Evolutionary conservation across 306 rosid species (phyloP), one percentile per base, ranked within the genome.

Genomic region (Crotalaria pallida): DNA sequence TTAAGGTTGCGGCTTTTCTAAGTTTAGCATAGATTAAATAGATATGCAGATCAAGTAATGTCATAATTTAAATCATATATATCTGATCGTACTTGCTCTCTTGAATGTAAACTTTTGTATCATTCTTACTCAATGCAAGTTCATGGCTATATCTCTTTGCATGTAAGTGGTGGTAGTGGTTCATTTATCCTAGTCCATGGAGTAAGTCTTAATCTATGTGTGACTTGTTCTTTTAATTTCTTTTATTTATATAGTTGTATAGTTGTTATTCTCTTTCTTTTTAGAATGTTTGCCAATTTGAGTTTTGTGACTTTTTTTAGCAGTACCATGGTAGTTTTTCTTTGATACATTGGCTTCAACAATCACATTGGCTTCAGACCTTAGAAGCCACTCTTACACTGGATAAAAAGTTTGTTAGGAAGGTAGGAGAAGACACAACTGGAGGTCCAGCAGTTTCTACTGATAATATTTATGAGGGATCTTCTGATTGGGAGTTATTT

Each of bases 281-380:
- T n/a, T n/a, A n/a, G n/a, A n/a, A n/a, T n/a, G n/a, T n/a, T n/a
- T n/a, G n/a, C n/a, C n/a, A n/a, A n/a, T n/a, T n/a, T n/a, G n/a
- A n/a, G n/a, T n/a, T n/a, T n/a, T n/a, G n/a, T n/a, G n/a, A n/a
- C n/a, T n/a, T n/a, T n/a, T n/a, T n/a, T n/a, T n/a, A n/a, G n/a
- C n/a, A n/a, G n/a, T n/a, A n/a, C n/a, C n/a, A n/a, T n/a, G n/a
- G n/a, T n/a, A n/a, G n/a, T n/a, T n/a, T n/a, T n/a, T n/a, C n/a
- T 81, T 83, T 90, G 79, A 85, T 92, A 68, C 98, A 93, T 57
- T 93, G 98, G 98, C 97, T 93, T 70, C 96, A 79, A 77, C 97
- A 80, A 67, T 85, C 97, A 48, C 96, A 93, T 81, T 93, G 98
- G 98, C 97, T 93, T 72, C 98, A 96, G 71, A 93, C 96, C 60